Conservation (phyloP, 768 basidiomycete genomes). For the Suillus lakei region DNA sequence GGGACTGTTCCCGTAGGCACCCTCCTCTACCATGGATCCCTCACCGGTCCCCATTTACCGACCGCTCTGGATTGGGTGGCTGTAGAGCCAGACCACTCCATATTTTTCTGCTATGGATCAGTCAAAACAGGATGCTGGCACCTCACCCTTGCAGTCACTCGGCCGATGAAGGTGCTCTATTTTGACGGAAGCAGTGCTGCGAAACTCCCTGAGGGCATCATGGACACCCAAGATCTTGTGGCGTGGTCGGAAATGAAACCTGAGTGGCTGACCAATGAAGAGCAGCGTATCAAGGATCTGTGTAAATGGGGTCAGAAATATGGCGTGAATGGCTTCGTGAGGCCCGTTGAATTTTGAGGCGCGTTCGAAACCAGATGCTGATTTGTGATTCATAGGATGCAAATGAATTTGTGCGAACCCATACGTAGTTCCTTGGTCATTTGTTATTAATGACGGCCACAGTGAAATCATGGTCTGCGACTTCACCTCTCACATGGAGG, state of each 20-base stretch:
- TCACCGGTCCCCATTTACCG: constrained; percentile 13
- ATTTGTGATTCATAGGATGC: constrained; percentile 40
- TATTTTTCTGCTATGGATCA: constrained; percentile 36
- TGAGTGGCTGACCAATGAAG: constrained; percentile 25
- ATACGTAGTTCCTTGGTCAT: not conserved
- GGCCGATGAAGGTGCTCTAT: constrained; percentile 35
- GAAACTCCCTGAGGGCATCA: constrained; percentile 32
- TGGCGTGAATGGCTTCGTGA: constrained; percentile 40
- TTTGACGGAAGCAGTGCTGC: constrained; percentile 38
- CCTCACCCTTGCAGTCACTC: constrained; percentile 31
- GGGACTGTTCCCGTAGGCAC: constrained; percentile 40
- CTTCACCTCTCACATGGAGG: constrained; percentile 43
- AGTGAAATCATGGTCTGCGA: constrained; percentile 56
- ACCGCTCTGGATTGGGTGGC: constrained; percentile 33
- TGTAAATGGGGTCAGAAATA: constrained; percentile 39
- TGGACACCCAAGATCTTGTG: constrained; percentile 43
- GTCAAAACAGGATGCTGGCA: constrained; percentile 30
- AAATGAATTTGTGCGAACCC: constrained; percentile 50
- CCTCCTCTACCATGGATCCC: constrained; percentile 39
- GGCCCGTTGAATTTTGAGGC: constrained; percentile 14
- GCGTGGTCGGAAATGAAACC: constrained; percentile 30
- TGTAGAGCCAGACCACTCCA: constrained; percentile 41
- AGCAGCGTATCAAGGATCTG: constrained; percentile 29
- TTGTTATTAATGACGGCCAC: not conserved
- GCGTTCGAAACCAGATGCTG: not conserved